Evolutionary conservation across 1,284 basidiomycete genomes (phyloP).

Genomic region (Papiliotrema laurentii): DNA sequence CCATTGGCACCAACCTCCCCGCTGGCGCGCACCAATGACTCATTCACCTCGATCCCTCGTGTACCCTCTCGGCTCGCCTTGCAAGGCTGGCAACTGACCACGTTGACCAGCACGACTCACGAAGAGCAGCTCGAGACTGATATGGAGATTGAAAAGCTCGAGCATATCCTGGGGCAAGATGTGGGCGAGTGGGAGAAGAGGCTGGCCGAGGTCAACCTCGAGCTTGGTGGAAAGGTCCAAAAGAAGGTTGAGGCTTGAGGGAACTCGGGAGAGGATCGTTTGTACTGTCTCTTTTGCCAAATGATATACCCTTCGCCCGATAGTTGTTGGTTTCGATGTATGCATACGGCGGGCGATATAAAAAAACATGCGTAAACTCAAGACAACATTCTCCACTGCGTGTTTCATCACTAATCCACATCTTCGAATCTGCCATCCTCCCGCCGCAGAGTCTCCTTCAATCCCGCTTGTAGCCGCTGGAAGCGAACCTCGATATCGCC

Average conservation of each 20-base stretch:
- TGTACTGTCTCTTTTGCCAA: too few species aligned
- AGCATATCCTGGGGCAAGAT: slow-evolving; percentile 51
- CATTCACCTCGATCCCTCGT: slow-evolving; percentile 13
- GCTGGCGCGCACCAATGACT: slow-evolving; percentile 9
- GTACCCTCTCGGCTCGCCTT: slow-evolving; percentile 21
- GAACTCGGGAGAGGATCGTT: too few species aligned
- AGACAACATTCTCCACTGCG: too few species aligned
- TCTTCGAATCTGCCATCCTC: too few species aligned
- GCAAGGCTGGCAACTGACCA: slow-evolving; percentile 44
- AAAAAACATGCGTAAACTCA: too few species aligned
- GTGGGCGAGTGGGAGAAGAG: slow-evolving; percentile 63
- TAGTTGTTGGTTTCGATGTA: too few species aligned
- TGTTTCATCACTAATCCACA: too few species aligned
- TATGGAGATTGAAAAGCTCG: slow-evolving; percentile 43
- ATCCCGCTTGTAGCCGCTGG: too few species aligned
- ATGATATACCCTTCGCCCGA: too few species aligned
- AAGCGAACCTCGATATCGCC: slow-evolving; percentile 36
- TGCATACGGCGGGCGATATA: too few species aligned
- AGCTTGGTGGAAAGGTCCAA: slow-evolving; percentile 29
- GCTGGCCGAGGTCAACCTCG: slow-evolving; percentile 59
- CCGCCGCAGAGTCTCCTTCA: too few species aligned
- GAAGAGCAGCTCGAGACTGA: slow-evolving; percentile 49
- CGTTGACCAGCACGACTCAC: slow-evolving; percentile 24
- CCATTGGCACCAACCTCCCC: slow-evolving; percentile 8
- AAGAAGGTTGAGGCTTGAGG: background rate